These are phyloP conservation scores for Euphorbia celastroides DNA, from an alignment of 441 rosid species.

Conservation along the genomic window DNA sequence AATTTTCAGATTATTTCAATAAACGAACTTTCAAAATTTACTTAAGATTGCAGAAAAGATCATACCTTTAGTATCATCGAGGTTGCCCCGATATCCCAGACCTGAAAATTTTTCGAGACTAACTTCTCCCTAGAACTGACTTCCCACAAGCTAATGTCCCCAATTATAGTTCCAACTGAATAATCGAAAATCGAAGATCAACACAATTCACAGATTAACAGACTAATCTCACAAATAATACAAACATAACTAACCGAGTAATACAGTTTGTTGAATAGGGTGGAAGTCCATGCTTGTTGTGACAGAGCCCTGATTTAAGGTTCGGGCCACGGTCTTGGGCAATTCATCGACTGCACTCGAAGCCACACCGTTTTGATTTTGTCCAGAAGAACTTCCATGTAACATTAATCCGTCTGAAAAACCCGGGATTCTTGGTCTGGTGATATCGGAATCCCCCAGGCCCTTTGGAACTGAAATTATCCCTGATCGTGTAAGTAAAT, in stretches of 20 bases:
- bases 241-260: slow-evolving; percentile 47
- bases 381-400: slow-evolving; percentile 28
- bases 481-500: slow-evolving; percentile 14
- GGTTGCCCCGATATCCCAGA: slow-evolving; percentile 60
- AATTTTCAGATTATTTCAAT: slow-evolving; percentile 8
- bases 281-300: slow-evolving; percentile 87
- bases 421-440: slow-evolving; percentile 27
- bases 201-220: not conserved
- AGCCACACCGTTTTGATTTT: slow-evolving; percentile 19
- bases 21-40: slow-evolving; percentile 10
- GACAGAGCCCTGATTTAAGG: slow-evolving; percentile 53
- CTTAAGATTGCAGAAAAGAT: slow-evolving; percentile 12
- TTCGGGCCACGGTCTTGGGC: slow-evolving; percentile 40
- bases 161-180: slow-evolving; percentile 74
- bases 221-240: slow-evolving; percentile 2
- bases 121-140: slow-evolving; percentile 59
- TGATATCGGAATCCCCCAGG: slow-evolving; percentile 28
- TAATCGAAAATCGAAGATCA: slow-evolving; percentile 6
- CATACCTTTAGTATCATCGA: slow-evolving; percentile 62
- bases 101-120: slow-evolving; percentile 50
- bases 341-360: slow-evolving; percentile 29
- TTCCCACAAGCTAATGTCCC: slow-evolving; percentile 72
- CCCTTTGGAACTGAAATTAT: slow-evolving; percentile 30
- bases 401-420: slow-evolving; percentile 34
- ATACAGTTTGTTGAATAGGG: slow-evolving; percentile 61